These are phyloP conservation scores for Botryotinia convoluta DNA, from an alignment of 2,329 filamentous ascomycete genomes.

Conservation along the genomic window DNA sequence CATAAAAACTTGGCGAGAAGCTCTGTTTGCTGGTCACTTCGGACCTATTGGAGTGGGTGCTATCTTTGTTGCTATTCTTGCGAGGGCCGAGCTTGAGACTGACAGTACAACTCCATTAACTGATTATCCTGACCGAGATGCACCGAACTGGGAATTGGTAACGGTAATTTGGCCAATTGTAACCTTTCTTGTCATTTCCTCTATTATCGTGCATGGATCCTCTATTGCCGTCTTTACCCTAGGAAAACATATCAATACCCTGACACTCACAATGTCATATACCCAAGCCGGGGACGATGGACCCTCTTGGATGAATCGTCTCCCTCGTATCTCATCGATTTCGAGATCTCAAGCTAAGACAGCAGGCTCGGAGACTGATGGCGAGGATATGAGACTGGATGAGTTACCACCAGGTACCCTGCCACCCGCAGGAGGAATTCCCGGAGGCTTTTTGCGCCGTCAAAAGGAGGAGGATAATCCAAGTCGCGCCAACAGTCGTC, in stretches of 20 bases:
- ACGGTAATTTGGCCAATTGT: conserved; percentile 93
- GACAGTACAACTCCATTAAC: conserved; percentile 69
- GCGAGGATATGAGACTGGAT: conserved; percentile 59
- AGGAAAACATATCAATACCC: conserved; percentile 95
- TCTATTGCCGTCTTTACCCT: conserved; percentile 97
- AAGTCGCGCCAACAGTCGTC: conserved; percentile 53
- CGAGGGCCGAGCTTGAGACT: conserved; percentile 84
- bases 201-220: conserved; percentile 95
- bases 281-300: conserved; percentile 86
- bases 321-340: conserved; percentile 67
- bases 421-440: conserved; percentile 68
- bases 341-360: conserved; percentile 80
- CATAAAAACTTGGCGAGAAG: conserved; percentile 97
- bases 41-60: conserved; percentile 96
- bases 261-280: conserved; percentile 94
- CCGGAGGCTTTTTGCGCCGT: conserved; percentile 76
- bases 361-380: conserved; percentile 75
- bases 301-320: conserved; percentile 89
- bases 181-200: conserved; percentile 89
- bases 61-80: conserved; percentile 91
- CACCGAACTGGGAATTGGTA: conserved; percentile 66
- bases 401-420: conserved; percentile 67
- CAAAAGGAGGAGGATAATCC: conserved; percentile 72
- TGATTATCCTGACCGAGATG: conserved; percentile 51
- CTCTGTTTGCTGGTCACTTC: conserved; percentile 94